Conservation (phyloP, 371 early-diverging fungal genomes). For the Circinella minor region DNA sequence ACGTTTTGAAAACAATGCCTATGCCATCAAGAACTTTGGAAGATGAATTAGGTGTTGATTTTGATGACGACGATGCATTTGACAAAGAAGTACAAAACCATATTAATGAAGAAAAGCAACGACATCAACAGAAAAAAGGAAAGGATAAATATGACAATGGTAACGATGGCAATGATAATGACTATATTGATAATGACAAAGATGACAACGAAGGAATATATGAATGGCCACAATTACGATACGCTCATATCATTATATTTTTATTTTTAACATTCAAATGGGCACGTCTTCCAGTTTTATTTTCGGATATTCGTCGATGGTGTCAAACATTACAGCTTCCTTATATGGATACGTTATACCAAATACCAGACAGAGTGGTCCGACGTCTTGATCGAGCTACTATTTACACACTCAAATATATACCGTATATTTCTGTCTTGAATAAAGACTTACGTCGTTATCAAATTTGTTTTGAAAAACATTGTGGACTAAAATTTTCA, state of each 20-base stretch:
- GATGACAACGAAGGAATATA: neutral
- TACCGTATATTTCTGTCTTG: neutral
- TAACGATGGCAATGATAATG: neutral
- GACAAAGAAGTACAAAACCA: too few species aligned
- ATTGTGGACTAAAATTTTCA: neutral
- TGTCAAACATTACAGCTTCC: slow-evolving; percentile 3
- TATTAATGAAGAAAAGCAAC: too few species aligned
- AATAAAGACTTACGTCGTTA: neutral
- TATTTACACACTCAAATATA: neutral
- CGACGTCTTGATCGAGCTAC: neutral
- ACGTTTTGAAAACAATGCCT: too few species aligned
- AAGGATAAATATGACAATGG: too few species aligned
- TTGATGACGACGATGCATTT: neutral
- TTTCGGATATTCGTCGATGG: slow-evolving; percentile 3
- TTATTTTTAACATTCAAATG: slow-evolving; percentile 6
- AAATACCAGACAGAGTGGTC: neutral
- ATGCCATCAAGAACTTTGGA: neutral
- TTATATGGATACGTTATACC: neutral
- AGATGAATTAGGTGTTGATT: slow-evolving; percentile 11
- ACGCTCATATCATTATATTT: neutral
- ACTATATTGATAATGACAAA: neutral
- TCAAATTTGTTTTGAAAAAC: neutral
- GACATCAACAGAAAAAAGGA: too few species aligned
- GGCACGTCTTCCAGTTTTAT: slow-evolving; percentile 3
- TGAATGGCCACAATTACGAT: slow-evolving; percentile 5